Evolutionary conservation across 352 stramenopile species (phyloP).

Genomic region (Phytophthora pisi): DNA sequence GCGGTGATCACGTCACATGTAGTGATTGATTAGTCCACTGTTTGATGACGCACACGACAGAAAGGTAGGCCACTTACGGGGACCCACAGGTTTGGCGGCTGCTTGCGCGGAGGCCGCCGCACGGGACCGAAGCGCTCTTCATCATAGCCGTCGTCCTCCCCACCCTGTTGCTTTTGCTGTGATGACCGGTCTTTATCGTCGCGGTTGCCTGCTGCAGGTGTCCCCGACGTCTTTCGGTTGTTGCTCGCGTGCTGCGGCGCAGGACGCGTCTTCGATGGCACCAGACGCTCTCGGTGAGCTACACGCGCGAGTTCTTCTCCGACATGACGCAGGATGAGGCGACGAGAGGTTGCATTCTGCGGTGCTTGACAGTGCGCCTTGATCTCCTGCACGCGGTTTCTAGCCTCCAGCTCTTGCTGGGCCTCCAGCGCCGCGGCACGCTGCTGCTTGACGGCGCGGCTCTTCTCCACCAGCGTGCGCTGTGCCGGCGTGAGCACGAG

Average conservation of each 20-base stretch:
- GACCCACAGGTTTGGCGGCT: slow-evolving; percentile 63
- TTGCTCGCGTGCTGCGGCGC: not conserved
- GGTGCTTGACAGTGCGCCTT: not conserved
- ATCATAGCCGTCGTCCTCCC: slow-evolving; percentile 53
- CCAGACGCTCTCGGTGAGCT: slow-evolving; percentile 10
- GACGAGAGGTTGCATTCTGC: slow-evolving; percentile 26
- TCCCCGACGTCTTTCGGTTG: not conserved
- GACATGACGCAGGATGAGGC: slow-evolving; percentile 68
- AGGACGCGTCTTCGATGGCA: slow-evolving; percentile 14
- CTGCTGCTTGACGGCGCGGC: slow-evolving; percentile 43
- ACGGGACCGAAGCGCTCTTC: slow-evolving; percentile 61
- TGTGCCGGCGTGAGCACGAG: slow-evolving; percentile 60
- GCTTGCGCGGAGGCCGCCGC: slow-evolving; percentile 49
- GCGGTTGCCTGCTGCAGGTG: not conserved
- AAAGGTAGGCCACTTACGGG: slow-evolving; percentile 31
- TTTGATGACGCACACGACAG: not conserved
- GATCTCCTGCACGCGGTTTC: not conserved
- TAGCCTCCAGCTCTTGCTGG: not conserved
- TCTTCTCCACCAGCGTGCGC: slow-evolving; percentile 59
- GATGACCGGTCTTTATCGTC: not conserved
- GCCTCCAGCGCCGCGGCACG: slow-evolving; percentile 35
- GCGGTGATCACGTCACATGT: not conserved
- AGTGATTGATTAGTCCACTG: not conserved
- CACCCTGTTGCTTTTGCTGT: slow-evolving; percentile 1
- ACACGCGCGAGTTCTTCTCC: slow-evolving; percentile 63